A percentile compares a stretch with the other conserved stretches of the same genome.
Conservation (phyloP, 1,139 yeast species). For the Geotrichum carabidarum region DNA sequence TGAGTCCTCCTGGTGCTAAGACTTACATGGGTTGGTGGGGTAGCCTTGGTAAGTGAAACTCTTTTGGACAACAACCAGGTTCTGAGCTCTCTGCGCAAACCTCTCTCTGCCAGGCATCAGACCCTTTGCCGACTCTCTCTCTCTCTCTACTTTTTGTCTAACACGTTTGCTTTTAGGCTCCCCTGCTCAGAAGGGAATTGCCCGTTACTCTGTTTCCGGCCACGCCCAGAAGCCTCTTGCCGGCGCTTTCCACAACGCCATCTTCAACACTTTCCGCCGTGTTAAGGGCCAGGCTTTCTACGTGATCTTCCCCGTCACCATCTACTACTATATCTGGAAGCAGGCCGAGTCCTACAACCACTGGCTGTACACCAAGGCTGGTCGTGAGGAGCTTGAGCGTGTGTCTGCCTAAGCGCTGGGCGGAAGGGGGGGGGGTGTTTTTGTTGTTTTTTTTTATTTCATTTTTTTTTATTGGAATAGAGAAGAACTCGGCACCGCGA, state of each 20-base stretch:
- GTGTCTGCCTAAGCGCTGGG: constrained; percentile 17
- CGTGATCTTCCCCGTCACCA: constrained; percentile 68
- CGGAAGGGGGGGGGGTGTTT: no score
- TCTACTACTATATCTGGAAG: constrained; percentile 85
- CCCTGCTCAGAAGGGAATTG: constrained; percentile 26
- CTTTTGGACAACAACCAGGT: neutral
- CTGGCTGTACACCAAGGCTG: constrained; percentile 94
- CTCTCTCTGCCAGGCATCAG: neutral
- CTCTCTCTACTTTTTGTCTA: neutral
- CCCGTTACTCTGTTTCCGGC: constrained; percentile 78
- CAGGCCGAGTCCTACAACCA: constrained; percentile 87
- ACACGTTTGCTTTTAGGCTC: constrained; percentile 23
- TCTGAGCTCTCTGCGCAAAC: neutral
- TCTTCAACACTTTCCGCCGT: constrained; percentile 95
- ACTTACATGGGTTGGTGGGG: constrained; percentile 99
- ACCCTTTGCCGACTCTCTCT: neutral
- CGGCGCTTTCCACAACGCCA: constrained; percentile 78
- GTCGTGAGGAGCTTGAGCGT: constrained; percentile 83
- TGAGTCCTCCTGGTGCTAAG: constrained; percentile 73
- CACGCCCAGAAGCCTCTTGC: constrained; percentile 89
- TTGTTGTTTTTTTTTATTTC: no score
- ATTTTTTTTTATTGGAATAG: no score
- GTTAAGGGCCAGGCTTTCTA: constrained; percentile 78
- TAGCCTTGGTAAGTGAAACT: constrained; percentile 42
- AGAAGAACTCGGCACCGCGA: neutral